Percentiles rank a stretch among this genome's conserved stretches.
Conservation (phyloP, 1,284 basidiomycete genomes). For the Marasmius sp. region DNA sequence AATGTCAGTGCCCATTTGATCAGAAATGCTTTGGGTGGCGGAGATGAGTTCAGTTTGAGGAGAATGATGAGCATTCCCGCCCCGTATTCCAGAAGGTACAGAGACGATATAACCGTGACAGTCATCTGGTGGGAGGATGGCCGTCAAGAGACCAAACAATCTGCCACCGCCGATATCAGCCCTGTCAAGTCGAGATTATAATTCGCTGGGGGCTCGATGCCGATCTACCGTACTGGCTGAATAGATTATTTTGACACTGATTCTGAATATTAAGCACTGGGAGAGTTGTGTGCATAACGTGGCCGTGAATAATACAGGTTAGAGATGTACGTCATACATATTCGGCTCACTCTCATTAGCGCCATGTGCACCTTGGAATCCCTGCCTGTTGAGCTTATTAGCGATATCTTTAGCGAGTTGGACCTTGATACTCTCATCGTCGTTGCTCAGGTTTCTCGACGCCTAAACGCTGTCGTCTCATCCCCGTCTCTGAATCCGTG, state of each 20-base stretch:
- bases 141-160: constrained; percentile 35
- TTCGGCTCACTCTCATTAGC: too few species aligned
- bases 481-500: constrained; percentile 71
- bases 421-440: constrained; percentile 58
- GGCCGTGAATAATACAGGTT: too few species aligned
- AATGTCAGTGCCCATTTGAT: constrained; percentile 92
- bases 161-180: constrained; percentile 22
- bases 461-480: constrained; percentile 53
- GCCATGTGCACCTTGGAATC: constrained; percentile 39
- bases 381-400: constrained; percentile 72
- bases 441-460: constrained; percentile 58
- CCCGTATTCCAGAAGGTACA: constrained; percentile 74
- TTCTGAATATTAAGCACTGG: too few species aligned
- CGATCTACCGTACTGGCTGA: too few species aligned
- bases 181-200: constrained; percentile 12
- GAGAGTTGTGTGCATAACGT: too few species aligned
- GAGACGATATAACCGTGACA: constrained; percentile 91
- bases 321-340: too few species aligned
- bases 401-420: constrained; percentile 67
- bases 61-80: constrained; percentile 85
- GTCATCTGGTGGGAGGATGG: constrained; percentile 82
- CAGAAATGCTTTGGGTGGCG: constrained; percentile 92
- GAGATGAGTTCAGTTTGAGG: constrained; percentile 65
- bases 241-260: too few species aligned
- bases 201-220: neutral